These are phyloP conservation scores for Murraya koenigii DNA, from an alignment of 345 rosid genomes.

Conservation along the genomic window DNA sequence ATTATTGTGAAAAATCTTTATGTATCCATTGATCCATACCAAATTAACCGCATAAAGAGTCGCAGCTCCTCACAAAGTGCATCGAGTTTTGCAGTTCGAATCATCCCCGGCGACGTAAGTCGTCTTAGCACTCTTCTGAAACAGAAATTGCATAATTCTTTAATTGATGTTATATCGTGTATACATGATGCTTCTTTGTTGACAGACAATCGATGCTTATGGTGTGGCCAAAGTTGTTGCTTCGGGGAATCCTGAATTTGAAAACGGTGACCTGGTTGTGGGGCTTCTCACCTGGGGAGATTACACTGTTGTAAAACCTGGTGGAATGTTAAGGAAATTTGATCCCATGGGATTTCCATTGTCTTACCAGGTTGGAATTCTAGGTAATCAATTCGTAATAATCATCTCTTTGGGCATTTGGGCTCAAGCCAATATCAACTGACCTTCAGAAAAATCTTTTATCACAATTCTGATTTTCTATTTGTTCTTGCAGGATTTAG, in stretches of 20 bases:
- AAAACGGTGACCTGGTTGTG: conserved; percentile 43
- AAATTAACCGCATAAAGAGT: conserved; percentile 52
- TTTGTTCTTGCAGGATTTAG: conserved; percentile 33
- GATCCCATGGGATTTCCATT: conserved; percentile 62
- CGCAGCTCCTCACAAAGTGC: conserved; percentile 37
- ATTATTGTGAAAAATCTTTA: conserved; percentile 46
- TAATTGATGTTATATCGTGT: no score
- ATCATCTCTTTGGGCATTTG: background rate
- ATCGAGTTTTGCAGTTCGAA: conserved; percentile 1
- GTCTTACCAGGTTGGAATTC: conserved; percentile 48
- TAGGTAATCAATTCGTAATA: conserved; percentile 34
- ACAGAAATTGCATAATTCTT: background rate
- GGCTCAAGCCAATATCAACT: background rate
- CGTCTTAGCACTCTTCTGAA: background rate
- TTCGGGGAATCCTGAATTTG: conserved; percentile 44
- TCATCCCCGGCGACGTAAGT: conserved; percentile 42
- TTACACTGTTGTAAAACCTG: conserved; percentile 37
- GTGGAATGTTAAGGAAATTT: conserved; percentile 39
- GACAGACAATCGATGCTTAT: conserved; percentile 45
- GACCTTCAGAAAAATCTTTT: background rate
- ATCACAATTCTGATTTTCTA: background rate
- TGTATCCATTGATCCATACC: conserved; percentile 60
- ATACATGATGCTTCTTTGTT: background rate
- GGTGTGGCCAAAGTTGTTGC: conserved; percentile 56
- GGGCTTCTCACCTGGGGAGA: conserved; percentile 57